A percentile compares a stretch with the other conserved stretches of the same genome.
Conservation (phyloP, 148 eudicot genomes). For the Hydrangea macrophylla region DNA sequence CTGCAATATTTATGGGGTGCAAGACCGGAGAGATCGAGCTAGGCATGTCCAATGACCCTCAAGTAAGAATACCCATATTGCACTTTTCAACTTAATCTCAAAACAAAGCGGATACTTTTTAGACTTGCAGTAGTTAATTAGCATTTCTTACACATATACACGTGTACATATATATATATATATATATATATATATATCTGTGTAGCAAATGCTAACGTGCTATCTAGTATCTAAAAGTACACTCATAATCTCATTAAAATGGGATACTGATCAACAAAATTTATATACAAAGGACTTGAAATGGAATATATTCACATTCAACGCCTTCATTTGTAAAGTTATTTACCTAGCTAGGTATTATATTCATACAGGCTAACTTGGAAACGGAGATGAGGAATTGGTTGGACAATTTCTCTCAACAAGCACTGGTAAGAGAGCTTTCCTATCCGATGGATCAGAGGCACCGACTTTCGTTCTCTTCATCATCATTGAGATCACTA, state of each 20-base stretch:
- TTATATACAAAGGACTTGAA: no score
- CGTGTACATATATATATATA: no score
- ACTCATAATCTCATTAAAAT: no score
- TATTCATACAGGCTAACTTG: constrained; percentile 49
- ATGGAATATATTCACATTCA: no score
- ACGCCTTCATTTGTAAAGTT: no score
- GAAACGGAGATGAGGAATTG: constrained; percentile 48
- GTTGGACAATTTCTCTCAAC: constrained; percentile 37
- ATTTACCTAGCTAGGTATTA: no score
- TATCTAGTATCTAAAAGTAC: no score
- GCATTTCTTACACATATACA: no score
- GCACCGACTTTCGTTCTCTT: constrained; percentile 43
- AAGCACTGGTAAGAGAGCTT: constrained; percentile 17
- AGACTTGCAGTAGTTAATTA: background rate
- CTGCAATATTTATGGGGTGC: constrained; percentile 70
- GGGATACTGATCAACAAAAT: no score
- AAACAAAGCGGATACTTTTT: no score
- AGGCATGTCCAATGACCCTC: constrained; percentile 53
- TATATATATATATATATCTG: no score
- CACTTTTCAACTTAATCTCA: background rate
- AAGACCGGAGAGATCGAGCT: constrained; percentile 76
- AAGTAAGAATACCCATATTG: constrained; percentile 34
- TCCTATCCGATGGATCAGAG: constrained; percentile 31
- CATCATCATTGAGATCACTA: constrained; percentile 31
- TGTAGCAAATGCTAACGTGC: no score